phyloP scores from a whole-genome alignment of 2,329 filamentous ascomycete genomes.

The Clonostachys rosea region DNA sequence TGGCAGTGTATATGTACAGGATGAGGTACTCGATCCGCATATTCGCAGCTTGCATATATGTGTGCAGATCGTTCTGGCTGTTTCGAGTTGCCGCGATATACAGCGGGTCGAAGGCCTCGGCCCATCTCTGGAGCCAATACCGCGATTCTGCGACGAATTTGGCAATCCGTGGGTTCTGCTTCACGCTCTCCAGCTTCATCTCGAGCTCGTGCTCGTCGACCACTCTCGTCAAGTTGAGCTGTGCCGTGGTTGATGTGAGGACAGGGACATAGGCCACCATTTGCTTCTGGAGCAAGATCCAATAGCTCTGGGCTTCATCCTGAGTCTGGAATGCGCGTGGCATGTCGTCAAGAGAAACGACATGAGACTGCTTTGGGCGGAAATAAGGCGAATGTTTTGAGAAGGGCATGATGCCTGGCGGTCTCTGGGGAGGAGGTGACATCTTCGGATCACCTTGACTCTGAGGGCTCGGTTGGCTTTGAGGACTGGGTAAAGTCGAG shows the following conservation, averaged over 20 bases:
- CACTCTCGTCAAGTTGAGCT: constrained; percentile 19
- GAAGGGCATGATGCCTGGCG: constrained; percentile 26
- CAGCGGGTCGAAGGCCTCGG: constrained; percentile 27
- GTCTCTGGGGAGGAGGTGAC: constrained; percentile 7
- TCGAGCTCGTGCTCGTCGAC: constrained; percentile 17
- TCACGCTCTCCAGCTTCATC: constrained; percentile 20
- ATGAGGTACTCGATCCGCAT: constrained; percentile 37
- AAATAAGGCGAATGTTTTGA: constrained; percentile 30
- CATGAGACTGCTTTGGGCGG: constrained; percentile 18
- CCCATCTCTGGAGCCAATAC: constrained; percentile 33
- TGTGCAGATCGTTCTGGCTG: constrained; percentile 9
- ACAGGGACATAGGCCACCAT: constrained; percentile 29
- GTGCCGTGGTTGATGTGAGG: constrained; percentile 19
- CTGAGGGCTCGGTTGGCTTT: constrained; percentile 6
- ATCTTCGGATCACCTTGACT: constrained; percentile 4
- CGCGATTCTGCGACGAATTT: constrained; percentile 27
- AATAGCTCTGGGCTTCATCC: constrained; percentile 29
- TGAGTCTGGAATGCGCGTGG: constrained; percentile 20
- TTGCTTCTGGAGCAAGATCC: constrained; percentile 26
- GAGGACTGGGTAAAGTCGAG: constrained; percentile 4
- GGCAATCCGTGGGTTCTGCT: constrained; percentile 16
- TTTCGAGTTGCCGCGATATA: constrained; percentile 17
- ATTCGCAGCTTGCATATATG: constrained; percentile 29
- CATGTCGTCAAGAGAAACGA: constrained; percentile 23
- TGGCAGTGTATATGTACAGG: constrained; percentile 28